phyloP scores from a whole-genome alignment of 352 stramenopile species.

The Thalassiosira pacifica region DNA sequence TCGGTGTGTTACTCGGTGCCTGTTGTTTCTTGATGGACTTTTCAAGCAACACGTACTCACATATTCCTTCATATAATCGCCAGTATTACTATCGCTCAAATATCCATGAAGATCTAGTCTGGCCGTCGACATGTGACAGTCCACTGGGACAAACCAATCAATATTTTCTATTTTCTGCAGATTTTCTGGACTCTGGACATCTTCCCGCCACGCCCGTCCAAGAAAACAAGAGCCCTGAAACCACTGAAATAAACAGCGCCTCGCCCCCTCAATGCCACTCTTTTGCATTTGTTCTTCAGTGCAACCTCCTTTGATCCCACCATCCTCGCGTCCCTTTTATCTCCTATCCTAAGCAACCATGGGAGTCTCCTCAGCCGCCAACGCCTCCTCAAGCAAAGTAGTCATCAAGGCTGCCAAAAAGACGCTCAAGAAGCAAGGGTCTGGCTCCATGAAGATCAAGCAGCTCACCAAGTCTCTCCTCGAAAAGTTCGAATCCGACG shows the following conservation, averaged over 20 bases:
- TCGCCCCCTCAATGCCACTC: neutral
- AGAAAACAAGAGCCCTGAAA: no score
- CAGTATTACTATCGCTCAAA: conserved; percentile 10
- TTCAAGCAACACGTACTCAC: no score
- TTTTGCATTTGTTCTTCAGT: neutral
- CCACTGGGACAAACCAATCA: no score
- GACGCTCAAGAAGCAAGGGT: conserved; percentile 75
- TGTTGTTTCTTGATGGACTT: no score
- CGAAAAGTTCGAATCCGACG: conserved; percentile 66
- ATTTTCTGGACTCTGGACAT: no score
- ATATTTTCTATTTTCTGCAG: no score
- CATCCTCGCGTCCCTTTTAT: conserved; percentile 28
- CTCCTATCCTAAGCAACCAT: conserved; percentile 5
- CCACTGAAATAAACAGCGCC: no score
- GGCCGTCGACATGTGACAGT: neutral
- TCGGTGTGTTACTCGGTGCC: no score
- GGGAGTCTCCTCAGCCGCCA: neutral
- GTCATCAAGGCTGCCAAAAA: conserved; percentile 82
- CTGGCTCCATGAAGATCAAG: conserved; percentile 80
- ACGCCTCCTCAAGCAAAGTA: no score
- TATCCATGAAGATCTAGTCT: neutral
- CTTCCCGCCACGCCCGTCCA: no score
- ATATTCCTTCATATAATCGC: neutral
- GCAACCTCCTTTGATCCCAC: neutral
- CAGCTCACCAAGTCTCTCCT: conserved; percentile 70